Conservation (phyloP, 805 yeast genomes). For the Pachysolen tannophilus region DNA sequence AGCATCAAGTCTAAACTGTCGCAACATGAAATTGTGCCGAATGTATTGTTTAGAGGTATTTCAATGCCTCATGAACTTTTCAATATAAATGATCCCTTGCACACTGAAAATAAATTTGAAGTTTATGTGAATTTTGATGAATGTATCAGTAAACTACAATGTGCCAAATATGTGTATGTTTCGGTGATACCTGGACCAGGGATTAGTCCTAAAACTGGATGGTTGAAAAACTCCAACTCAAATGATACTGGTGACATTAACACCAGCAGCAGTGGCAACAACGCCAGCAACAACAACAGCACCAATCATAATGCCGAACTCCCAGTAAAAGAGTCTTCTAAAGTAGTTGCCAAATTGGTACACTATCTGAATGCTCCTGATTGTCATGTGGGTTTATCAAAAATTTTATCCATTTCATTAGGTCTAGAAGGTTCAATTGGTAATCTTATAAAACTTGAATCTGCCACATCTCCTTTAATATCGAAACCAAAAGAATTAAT, state of each 20-base stretch:
- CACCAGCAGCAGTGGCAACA: no score
- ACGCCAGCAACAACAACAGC: conserved; percentile 13
- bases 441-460: conserved; percentile 42
- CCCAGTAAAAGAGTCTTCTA: conserved; percentile 25
- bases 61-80: conserved; percentile 44
- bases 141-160: conserved; percentile 23
- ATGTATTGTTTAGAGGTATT: conserved; percentile 44
- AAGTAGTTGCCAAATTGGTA: conserved; percentile 45
- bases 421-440: conserved; percentile 46
- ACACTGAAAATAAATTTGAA: conserved; percentile 22
- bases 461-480: conserved; percentile 27
- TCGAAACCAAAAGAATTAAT: conserved; percentile 30
- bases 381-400: conserved; percentile 44
- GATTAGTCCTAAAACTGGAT: no score
- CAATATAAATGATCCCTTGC: conserved; percentile 11
- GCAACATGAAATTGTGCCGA: conserved; percentile 9
- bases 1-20: conserved; percentile 10
- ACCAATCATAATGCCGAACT: conserved; percentile 11
- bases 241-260: no score
- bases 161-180: conserved; percentile 38
- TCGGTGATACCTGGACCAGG: conserved; percentile 48
- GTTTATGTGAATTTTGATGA: conserved; percentile 39
- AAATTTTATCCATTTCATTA: conserved; percentile 45
- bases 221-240: no score
- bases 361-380: conserved; percentile 25